A percentile compares a stretch with the other conserved stretches of the same genome.
These are phyloP conservation scores for Xylariaceae sp. DNA, from an alignment of 2,329 filamentous ascomycete species.

Conservation along the genomic window DNA sequence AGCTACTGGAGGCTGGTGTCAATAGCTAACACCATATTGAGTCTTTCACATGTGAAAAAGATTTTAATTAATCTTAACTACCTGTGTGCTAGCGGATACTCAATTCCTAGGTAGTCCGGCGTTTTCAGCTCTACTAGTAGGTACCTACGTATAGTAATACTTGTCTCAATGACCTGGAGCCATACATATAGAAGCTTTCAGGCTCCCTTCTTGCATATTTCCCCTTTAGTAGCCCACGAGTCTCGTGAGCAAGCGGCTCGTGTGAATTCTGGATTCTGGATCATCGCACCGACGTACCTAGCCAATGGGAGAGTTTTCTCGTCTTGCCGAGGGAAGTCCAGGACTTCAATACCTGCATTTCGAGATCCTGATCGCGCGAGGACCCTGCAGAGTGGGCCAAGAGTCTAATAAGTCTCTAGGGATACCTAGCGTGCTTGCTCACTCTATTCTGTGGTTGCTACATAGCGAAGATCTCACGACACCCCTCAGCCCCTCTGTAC, in stretches of 20 bases:
- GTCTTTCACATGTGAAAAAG: neutral
- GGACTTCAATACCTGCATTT: constrained; percentile 13
- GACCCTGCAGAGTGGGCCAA: constrained; percentile 21
- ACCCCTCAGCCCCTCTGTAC: too few species aligned
- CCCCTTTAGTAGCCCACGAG: constrained; percentile 17
- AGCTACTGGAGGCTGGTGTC: too few species aligned
- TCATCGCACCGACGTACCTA: neutral
- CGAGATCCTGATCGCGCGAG: constrained; percentile 21
- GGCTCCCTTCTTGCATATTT: constrained; percentile 23
- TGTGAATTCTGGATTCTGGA: neutral
- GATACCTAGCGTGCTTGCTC: too few species aligned
- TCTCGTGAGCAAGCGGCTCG: constrained; percentile 4
- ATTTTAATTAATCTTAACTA: neutral
- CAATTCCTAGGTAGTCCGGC: neutral
- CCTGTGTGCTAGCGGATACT: neutral
- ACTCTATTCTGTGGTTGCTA: too few species aligned
- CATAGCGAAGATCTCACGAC: neutral
- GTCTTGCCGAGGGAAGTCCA: neutral
- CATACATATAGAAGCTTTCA: constrained; percentile 26
- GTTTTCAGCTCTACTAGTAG: neutral
- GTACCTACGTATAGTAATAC: neutral
- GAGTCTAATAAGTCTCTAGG: constrained; percentile 8
- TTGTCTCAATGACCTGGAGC: constrained; percentile 9
- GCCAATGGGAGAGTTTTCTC: neutral
- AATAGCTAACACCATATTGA: neutral